Percentiles rank a stretch among this genome's conserved stretches.
Evolutionary conservation across 2,329 filamentous ascomycete genomes (phyloP).

Genomic region (Ophiostoma himal-ulmi): DNA sequence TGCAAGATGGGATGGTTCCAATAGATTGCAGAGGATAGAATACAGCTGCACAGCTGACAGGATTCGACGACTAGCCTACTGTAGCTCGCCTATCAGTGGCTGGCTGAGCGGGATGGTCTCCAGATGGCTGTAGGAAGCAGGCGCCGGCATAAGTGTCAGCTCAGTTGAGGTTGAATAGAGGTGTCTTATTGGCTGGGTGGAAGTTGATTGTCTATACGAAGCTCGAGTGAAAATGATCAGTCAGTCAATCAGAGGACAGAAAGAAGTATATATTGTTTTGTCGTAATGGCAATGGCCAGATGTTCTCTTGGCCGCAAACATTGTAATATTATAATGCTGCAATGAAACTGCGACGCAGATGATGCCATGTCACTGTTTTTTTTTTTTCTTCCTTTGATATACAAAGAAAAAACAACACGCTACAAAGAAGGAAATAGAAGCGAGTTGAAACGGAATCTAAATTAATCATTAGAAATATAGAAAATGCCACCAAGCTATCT

Average conservation of each 20-base stretch:
- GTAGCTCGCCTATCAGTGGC: constrained; percentile 13
- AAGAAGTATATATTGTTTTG: background rate
- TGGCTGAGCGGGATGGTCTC: background rate
- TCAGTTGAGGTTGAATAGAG: background rate
- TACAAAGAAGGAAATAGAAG: background rate
- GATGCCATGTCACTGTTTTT: background rate
- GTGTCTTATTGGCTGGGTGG: background rate
- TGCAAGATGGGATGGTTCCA: background rate
- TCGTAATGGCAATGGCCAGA: background rate
- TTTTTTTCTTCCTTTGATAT: background rate
- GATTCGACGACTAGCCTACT: background rate
- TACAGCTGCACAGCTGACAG: background rate
- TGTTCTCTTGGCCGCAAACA: background rate
- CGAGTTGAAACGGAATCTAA: background rate
- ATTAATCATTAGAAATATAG: background rate
- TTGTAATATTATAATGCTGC: too few relatives aligned
- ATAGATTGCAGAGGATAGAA: background rate
- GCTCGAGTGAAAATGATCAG: background rate
- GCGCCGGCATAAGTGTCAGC: background rate
- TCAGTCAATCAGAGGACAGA: background rate
- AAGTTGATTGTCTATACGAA: background rate
- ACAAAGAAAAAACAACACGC: too few relatives aligned
- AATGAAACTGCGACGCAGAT: background rate
- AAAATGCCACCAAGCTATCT: background rate
- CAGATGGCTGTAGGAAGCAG: background rate